Conservation (phyloP, 208 protist genomes). For the Phytomonas sp. region DNA sequence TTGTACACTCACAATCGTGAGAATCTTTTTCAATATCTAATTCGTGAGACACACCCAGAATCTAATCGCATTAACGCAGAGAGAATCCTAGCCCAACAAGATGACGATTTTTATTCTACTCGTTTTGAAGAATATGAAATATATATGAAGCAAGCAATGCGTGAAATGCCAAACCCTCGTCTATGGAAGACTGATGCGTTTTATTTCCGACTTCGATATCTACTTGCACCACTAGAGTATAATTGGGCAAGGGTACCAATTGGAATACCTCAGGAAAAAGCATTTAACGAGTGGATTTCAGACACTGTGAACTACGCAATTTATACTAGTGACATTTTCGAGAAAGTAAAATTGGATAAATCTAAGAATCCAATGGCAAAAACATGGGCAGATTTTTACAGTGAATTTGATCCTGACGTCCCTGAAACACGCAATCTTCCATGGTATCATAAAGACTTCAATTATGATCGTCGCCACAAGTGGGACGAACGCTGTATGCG, state of each 20-base stretch:
- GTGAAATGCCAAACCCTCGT: conserved; percentile 84
- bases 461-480: conserved; percentile 86
- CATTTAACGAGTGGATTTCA: conserved; percentile 84
- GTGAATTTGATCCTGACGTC: conserved; percentile 76
- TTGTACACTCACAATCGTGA: conserved; percentile 86
- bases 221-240: conserved; percentile 79
- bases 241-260: conserved; percentile 86
- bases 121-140: conserved; percentile 84
- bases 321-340: conserved; percentile 56
- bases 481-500: conserved; percentile 90
- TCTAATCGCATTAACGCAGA: conserved; percentile 86
- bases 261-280: conserved; percentile 58
- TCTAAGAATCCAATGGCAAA: conserved; percentile 73
- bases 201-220: conserved; percentile 84
- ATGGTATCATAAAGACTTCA: conserved; percentile 84
- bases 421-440: conserved; percentile 75
- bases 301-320: conserved; percentile 76
- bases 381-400: conserved; percentile 84
- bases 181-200: conserved; percentile 88
- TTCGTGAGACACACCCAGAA: conserved; percentile 77
- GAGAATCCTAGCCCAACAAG: conserved; percentile 65
- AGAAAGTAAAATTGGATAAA: conserved; percentile 66
- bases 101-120: conserved; percentile 89
- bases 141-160: conserved; percentile 82
- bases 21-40: conserved; percentile 83